Conservation (phyloP, 331 rosid species). For the Arachis monticola region DNA sequence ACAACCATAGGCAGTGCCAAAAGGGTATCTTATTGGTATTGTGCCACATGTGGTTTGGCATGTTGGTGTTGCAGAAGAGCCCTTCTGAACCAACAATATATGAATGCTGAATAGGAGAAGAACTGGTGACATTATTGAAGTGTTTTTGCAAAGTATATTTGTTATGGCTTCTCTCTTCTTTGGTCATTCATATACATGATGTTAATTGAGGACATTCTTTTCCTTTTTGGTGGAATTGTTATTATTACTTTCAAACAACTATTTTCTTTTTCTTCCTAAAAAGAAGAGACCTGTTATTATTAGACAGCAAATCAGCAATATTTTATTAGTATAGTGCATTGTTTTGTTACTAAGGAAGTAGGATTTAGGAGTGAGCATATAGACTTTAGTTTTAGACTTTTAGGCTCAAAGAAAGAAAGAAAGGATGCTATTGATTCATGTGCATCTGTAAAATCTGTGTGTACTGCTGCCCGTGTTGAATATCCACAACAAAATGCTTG, state of each 20-base stretch:
- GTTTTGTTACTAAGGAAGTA: neutral
- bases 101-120: conserved; percentile 25
- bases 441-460: neutral
- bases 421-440: neutral
- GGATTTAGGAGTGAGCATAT: neutral
- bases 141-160: neutral
- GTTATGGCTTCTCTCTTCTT: neutral
- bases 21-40: conserved; percentile 52
- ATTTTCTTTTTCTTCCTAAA: conserved; percentile 46
- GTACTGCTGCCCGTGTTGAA: neutral
- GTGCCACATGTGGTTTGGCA: conserved; percentile 50
- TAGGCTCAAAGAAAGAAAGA: neutral
- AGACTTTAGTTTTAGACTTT: neutral
- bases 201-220: neutral
- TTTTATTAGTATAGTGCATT: too few relatives aligned
- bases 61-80: conserved; percentile 29
- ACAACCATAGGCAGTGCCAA: conserved; percentile 59
- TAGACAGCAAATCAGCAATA: conserved; percentile 27
- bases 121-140: conserved; percentile 34
- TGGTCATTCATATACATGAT: neutral
- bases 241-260: conserved; percentile 38
- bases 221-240: conserved; percentile 45
- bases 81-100: conserved; percentile 18
- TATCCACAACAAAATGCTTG: neutral
- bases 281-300: conserved; percentile 43